These are phyloP conservation scores for Leccinum disarticulatum DNA, from an alignment of 768 basidiomycete species.

Conservation along the genomic window DNA sequence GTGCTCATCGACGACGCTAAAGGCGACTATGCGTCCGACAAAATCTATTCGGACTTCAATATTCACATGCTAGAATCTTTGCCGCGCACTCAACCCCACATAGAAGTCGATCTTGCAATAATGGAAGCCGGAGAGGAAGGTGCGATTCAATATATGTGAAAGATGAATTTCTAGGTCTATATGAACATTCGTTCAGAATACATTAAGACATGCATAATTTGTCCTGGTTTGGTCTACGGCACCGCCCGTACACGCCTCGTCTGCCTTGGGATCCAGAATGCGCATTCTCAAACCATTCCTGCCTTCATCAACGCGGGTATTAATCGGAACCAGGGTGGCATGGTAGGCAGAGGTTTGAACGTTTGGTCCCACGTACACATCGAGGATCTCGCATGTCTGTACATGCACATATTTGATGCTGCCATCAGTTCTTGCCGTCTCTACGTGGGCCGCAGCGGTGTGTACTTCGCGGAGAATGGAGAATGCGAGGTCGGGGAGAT, in stretches of 20 bases:
- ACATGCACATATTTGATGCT: slow-evolving; percentile 42
- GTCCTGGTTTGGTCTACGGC: slow-evolving; percentile 60
- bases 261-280: slow-evolving; percentile 52
- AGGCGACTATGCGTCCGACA: slow-evolving; percentile 39
- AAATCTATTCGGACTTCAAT: slow-evolving; percentile 51
- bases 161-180: background rate
- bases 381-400: slow-evolving; percentile 47
- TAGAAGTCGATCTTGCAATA: slow-evolving; percentile 48
- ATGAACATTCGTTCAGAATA: slow-evolving; percentile 44
- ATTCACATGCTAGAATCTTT: slow-evolving; percentile 43
- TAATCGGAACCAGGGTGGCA: slow-evolving; percentile 48
- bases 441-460: slow-evolving; percentile 40
- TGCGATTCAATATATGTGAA: slow-evolving; percentile 11
- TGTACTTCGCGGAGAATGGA: slow-evolving; percentile 53
- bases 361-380: slow-evolving; percentile 63
- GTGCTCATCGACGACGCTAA: slow-evolving; percentile 32
- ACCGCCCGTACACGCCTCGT: slow-evolving; percentile 48
- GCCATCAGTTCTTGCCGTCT: slow-evolving; percentile 18
- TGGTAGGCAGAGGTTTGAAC: slow-evolving; percentile 58
- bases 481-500: slow-evolving; percentile 47
- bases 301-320: slow-evolving; percentile 44
- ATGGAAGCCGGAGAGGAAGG: slow-evolving; percentile 50
- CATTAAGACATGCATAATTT: slow-evolving; percentile 49
- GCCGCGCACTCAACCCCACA: slow-evolving; percentile 46
- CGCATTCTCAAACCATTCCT: slow-evolving; percentile 54